Evolutionary conservation across 2,329 filamentous ascomycete species (phyloP).

Genomic region (Endoconidiophora polonica): DNA sequence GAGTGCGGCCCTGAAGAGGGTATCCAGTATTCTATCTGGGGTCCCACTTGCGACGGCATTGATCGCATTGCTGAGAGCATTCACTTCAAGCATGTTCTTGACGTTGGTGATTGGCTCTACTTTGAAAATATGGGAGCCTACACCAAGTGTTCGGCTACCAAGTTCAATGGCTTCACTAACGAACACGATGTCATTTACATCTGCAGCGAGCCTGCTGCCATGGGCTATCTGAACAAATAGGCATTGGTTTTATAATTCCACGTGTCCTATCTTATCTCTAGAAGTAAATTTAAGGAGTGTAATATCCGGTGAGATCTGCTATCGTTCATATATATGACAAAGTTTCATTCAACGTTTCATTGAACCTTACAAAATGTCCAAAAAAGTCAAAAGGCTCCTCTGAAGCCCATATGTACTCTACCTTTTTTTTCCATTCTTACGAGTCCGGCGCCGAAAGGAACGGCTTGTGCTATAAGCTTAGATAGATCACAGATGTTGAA

Average conservation of each 20-base stretch:
- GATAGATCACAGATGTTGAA: background rate
- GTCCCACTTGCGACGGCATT: constrained; percentile 93
- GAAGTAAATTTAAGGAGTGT: background rate
- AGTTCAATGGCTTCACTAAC: constrained; percentile 94
- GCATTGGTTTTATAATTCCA: background rate
- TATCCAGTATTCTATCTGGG: constrained; percentile 90
- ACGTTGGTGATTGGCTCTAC: constrained; percentile 95
- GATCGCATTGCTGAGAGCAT: constrained; percentile 80
- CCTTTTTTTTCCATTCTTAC: constrained; percentile 2
- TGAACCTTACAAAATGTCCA: no score
- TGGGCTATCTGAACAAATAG: constrained; percentile 33
- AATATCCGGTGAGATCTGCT: background rate
- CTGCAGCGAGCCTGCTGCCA: constrained; percentile 79
- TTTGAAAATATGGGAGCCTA: constrained; percentile 99
- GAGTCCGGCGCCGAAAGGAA: constrained; percentile 4
- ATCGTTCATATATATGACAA: no score
- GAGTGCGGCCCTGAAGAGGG: constrained; percentile 24
- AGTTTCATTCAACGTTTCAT: no score
- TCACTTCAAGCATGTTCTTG: constrained; percentile 56
- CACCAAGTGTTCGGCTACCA: constrained; percentile 92
- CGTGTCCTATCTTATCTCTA: background rate
- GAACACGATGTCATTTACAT: constrained; percentile 87
- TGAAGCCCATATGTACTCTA: background rate
- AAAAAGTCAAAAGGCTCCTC: no score
- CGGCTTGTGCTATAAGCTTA: background rate